A percentile compares a stretch with the other conserved stretches of the same genome.
These are phyloP conservation scores for Blastobotrys petasosporus DNA, from an alignment of 1,139 yeast genomes.

Conservation along the genomic window DNA sequence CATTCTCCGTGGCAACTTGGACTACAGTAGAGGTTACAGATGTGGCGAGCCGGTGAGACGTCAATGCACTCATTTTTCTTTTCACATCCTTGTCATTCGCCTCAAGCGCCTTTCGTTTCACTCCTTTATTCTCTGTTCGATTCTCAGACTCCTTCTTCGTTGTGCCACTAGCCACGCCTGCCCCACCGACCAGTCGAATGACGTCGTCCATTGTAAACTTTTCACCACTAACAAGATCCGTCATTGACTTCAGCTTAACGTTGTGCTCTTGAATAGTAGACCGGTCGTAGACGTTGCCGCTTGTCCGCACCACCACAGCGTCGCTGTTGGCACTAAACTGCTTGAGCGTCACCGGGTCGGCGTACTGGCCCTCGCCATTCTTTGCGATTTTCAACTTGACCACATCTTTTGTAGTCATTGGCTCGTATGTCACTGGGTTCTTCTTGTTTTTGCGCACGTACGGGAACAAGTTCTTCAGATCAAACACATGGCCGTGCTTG, in stretches of 20 bases:
- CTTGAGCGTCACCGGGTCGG: constrained; percentile 34
- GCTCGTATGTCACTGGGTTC: constrained; percentile 34
- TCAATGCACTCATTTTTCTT: constrained; percentile 14
- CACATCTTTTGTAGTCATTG: constrained; percentile 20
- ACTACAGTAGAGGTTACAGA: constrained; percentile 34
- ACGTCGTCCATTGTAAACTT: constrained; percentile 30
- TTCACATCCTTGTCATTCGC: neutral
- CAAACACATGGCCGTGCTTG: constrained; percentile 32
- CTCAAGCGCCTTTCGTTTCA: neutral
- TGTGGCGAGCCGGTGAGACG: constrained; percentile 33
- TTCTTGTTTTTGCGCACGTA: constrained; percentile 29
- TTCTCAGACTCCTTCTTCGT: constrained; percentile 1
- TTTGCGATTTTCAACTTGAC: constrained; percentile 28
- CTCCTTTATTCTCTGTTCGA: constrained; percentile 2
- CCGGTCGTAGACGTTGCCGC: constrained; percentile 34
- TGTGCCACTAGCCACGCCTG: constrained; percentile 17
- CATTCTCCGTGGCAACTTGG: constrained; percentile 27
- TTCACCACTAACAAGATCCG: constrained; percentile 33
- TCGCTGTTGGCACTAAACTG: constrained; percentile 29
- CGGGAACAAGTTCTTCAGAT: constrained; percentile 31
- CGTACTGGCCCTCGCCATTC: constrained; percentile 29
- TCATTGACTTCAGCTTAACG: constrained; percentile 28
- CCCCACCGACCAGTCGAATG: constrained; percentile 27
- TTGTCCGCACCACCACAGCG: constrained; percentile 30
- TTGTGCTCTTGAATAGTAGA: constrained; percentile 32